phyloP scores from a whole-genome alignment of 2,329 filamentous ascomycete genomes.

The Neonectria neomacrospora region DNA sequence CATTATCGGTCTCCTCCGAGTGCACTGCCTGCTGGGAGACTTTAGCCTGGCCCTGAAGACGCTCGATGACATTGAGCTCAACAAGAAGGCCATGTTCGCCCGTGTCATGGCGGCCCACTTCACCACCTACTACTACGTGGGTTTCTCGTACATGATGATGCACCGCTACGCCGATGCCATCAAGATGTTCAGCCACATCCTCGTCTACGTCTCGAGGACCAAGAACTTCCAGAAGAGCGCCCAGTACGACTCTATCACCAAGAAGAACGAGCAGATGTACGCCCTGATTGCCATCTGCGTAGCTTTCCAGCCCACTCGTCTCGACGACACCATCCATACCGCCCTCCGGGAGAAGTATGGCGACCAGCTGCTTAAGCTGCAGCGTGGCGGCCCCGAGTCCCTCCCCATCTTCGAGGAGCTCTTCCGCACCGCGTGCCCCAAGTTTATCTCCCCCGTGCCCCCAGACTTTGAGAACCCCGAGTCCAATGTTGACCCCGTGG shows the following conservation, averaged over 20 bases:
- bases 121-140: slow-evolving; percentile 99
- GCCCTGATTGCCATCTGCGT: slow-evolving; percentile 98
- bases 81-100: slow-evolving; percentile 99
- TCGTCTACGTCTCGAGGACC: slow-evolving; percentile 97
- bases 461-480: slow-evolving; percentile 98
- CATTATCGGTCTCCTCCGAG: slow-evolving; percentile 94
- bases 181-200: slow-evolving; percentile 99
- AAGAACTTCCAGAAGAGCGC: slow-evolving; percentile 99
- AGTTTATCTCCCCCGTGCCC: slow-evolving; percentile 97
- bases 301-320: slow-evolving; percentile 93
- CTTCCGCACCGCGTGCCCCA: slow-evolving; percentile 97
- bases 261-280: slow-evolving; percentile 99
- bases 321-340: slow-evolving; percentile 99
- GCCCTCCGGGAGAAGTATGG: slow-evolving; percentile 98
- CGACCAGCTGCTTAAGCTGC: slow-evolving; percentile 95
- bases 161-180: slow-evolving; percentile 98
- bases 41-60: slow-evolving; percentile 99
- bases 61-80: slow-evolving; percentile 98
- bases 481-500: slow-evolving; percentile 94
- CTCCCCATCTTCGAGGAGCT: slow-evolving; percentile 98
- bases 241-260: slow-evolving; percentile 97
- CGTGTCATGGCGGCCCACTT: slow-evolving; percentile 99
- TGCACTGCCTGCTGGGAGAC: slow-evolving; percentile 96
- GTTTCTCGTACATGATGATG: slow-evolving; percentile 99
- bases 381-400: slow-evolving; percentile 93